These are phyloP conservation scores for Eucalyptus polybractea DNA, from an alignment of 345 rosid species.

Conservation along the genomic window DNA sequence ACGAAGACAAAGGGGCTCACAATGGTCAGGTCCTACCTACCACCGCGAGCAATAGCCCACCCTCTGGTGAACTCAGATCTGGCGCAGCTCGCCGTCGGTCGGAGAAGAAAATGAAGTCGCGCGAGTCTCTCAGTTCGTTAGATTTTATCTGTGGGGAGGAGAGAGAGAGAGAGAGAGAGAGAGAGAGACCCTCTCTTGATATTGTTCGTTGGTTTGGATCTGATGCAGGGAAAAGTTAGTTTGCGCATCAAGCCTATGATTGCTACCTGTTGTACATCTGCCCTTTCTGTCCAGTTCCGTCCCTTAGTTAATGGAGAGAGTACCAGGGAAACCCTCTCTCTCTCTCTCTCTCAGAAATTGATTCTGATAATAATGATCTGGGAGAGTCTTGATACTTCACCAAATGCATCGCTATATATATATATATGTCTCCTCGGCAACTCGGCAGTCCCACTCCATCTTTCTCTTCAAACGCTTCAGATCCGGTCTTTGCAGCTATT, in stretches of 20 bases:
- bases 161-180: neutral
- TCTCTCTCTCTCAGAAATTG: no score
- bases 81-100: neutral
- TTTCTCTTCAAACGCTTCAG: neutral
- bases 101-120: neutral
- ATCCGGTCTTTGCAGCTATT: neutral
- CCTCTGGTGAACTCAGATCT: neutral
- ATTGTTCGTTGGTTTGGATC: neutral
- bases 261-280: neutral
- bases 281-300: accelerated
- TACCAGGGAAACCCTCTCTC: neutral
- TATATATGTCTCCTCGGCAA: no score
- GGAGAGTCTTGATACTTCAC: no score
- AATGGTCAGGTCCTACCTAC: neutral
- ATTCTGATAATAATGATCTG: no score
- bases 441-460: neutral
- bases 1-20: neutral
- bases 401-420: no score
- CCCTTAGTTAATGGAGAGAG: neutral
- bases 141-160: accelerated
- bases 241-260: neutral
- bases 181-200: neutral
- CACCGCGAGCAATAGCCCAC: neutral
- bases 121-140: neutral
- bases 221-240: neutral